Evolutionary conservation across 1,284 basidiomycete species (phyloP), one percentile per base, ranked within the genome.

Genomic region (Ceratobasidium sp.): DNA sequence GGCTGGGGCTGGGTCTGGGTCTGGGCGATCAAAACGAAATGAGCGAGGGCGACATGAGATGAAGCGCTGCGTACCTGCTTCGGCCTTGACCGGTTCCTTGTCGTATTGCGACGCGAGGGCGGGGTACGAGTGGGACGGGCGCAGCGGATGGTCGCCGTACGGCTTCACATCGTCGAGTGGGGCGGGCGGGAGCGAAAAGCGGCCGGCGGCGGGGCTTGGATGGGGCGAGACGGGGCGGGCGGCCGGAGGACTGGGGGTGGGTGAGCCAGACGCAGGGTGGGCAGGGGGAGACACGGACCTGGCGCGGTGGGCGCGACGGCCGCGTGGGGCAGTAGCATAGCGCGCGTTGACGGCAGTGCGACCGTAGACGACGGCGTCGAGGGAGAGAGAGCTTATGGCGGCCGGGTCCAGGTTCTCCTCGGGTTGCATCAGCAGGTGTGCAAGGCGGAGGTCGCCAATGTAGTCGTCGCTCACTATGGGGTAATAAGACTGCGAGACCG

Each of bases 381-480:
- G 39, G 3, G 21, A 28, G 3, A 61, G 43, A 8, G 21, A 48
- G 26, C 36, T 26, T 14, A 61, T 23, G 14, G 41, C 41, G 28
- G n/a, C 59, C 3, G 59, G 34, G 6, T 61, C 6, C 23, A 61
- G 14, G 28, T 61, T 48, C 59, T 61, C 59, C 28, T 30, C 39
- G 41, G 18, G n/a, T 18, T 61, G 59, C 59, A 46, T 61, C 59
- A 61, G 59, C 59, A 30, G 39, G 59, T 30, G 59, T 3, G 41
- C 41, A 8, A 46, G n/a, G 14, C 28, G 41, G 28, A 45, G 41
- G 59, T 45, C 41, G 28, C 41, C 41, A 41, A 21, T 26, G 28
- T 30, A 55, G 23, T 23, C 57, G 59, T 61, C 59, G 59, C 59
- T 61, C 59, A 61, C 59, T 12, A 61, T 14, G 36, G 32, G 39